Evolutionary conservation across 148 eudicot genomes (phyloP), one percentile per base, ranked within the genome.

Genomic region (Salicornia ramosissima): DNA sequence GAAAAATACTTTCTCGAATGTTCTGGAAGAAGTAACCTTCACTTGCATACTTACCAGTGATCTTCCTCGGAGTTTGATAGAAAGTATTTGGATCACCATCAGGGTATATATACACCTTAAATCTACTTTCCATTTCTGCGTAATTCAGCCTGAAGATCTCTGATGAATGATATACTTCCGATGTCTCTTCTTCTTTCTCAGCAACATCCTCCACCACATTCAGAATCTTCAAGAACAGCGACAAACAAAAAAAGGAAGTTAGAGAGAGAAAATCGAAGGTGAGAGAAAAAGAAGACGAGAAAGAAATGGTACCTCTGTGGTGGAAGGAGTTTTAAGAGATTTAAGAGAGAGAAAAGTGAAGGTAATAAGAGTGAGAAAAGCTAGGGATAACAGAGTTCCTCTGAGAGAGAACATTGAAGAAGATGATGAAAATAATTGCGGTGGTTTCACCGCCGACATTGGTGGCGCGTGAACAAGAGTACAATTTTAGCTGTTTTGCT

Each of bases 21-120:
- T 93, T 90, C 89, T 93, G 98, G 69, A 93, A 93, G 67, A 93
- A 93, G 51, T 90, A 90, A 4, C 98, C 98, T 73, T 93, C 98
- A 49, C 96, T 93, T 0, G 95, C 65, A 31, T 93, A 93, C 83
- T 93, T 93, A 28, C 98, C 96, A 0, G 95, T 88, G 29, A 93
- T 78, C 80, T 90, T 90, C 86, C 98, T 80, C 21, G 98, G 98
- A 7, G 90, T 93, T 76, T 93, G 98, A 61, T 86, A 93, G 72
- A 81, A 93, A 9, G 95, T 93, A 0, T 86, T 80, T 0, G 88
- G 87, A 76, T 90, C 96, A 5, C 96, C 96, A 30, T 93, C 98
- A 1, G 88, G 73, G 56, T 93, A 93, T 68, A 88, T 83, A 71
- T 80, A 93, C 49, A 93, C 95, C 81, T 87, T 93, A 56, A 93